A percentile compares a stretch with the other conserved stretches of the same genome.
Evolutionary conservation across 306 rosid genomes (phyloP).

Genomic region (Casuarina glauca): DNA sequence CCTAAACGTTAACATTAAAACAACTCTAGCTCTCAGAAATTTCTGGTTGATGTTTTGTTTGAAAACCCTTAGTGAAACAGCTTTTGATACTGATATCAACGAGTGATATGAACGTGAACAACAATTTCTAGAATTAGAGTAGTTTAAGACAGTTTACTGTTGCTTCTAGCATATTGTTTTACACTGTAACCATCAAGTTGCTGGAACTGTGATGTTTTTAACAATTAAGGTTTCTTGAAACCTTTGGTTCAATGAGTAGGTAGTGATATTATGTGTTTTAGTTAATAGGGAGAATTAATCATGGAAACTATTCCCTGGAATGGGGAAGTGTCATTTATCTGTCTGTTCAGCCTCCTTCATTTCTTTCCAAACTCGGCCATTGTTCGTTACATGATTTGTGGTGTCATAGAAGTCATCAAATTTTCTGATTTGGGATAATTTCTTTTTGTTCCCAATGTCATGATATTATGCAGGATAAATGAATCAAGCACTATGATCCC

Average conservation of each 20-base stretch:
- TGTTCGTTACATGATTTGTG: not conserved
- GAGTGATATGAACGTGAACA: not conserved
- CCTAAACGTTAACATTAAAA: too few relatives aligned
- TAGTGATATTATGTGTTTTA: not conserved
- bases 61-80: not conserved
- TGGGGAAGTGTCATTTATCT: not conserved
- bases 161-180: not conserved
- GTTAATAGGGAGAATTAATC: not conserved
- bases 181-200: not conserved
- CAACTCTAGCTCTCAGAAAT: not conserved
- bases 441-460: conserved; percentile 5
- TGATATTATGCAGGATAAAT: conserved; percentile 50
- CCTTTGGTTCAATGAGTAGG: not conserved
- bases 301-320: too few relatives aligned
- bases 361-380: not conserved
- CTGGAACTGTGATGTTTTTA: not conserved
- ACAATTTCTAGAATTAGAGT: too few relatives aligned
- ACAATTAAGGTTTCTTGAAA: not conserved
- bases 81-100: not conserved
- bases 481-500: conserved; percentile 34
- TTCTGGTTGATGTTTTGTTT: not conserved
- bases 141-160: not conserved
- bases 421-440: not conserved
- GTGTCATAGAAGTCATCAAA: not conserved
- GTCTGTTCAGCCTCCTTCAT: not conserved